Percentiles rank a stretch among this genome's conserved stretches.
phyloP scores from a whole-genome alignment of 1,139 yeast genomes.

The Ogataea hybrid region DNA sequence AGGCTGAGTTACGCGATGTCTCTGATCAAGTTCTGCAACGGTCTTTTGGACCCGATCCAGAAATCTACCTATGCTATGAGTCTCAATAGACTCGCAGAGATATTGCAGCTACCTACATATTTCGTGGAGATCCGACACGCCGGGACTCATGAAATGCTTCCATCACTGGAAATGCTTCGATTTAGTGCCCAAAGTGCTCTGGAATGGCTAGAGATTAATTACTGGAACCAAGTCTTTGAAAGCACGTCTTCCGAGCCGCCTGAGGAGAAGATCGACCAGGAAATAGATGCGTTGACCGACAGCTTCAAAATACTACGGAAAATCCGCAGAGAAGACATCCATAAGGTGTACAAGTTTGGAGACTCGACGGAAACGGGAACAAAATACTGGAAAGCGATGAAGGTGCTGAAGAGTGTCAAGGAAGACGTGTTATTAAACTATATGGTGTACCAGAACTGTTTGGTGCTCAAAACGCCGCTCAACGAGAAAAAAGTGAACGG shows the following conservation, averaged over 20 bases:
- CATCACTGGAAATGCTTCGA: slow-evolving; percentile 66
- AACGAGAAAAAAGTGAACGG: slow-evolving; percentile 28
- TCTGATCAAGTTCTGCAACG: slow-evolving; percentile 84
- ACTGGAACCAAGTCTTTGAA: slow-evolving; percentile 56
- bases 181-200: slow-evolving; percentile 58
- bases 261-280: slow-evolving; percentile 28
- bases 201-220: slow-evolving; percentile 70
- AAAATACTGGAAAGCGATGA: slow-evolving; percentile 42
- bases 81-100: slow-evolving; percentile 68
- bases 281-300: slow-evolving; percentile 15
- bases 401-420: slow-evolving; percentile 16
- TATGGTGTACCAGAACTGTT: slow-evolving; percentile 26
- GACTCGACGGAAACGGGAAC: slow-evolving; percentile 39
- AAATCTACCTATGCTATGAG: slow-evolving; percentile 79
- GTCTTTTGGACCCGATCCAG: slow-evolving; percentile 84
- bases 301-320: slow-evolving; percentile 36
- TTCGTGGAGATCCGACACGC: slow-evolving; percentile 91
- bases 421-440: slow-evolving; percentile 16
- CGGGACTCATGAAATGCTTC: slow-evolving; percentile 87
- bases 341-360: slow-evolving; percentile 37
- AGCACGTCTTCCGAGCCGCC: slow-evolving; percentile 16
- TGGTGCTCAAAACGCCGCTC: slow-evolving; percentile 24
- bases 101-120: slow-evolving; percentile 67
- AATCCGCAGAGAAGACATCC: slow-evolving; percentile 47
- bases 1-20: slow-evolving; percentile 71